Conservation (phyloP, 2,329 filamentous ascomycete genomes). For the Ceratocystis lukuohia region DNA sequence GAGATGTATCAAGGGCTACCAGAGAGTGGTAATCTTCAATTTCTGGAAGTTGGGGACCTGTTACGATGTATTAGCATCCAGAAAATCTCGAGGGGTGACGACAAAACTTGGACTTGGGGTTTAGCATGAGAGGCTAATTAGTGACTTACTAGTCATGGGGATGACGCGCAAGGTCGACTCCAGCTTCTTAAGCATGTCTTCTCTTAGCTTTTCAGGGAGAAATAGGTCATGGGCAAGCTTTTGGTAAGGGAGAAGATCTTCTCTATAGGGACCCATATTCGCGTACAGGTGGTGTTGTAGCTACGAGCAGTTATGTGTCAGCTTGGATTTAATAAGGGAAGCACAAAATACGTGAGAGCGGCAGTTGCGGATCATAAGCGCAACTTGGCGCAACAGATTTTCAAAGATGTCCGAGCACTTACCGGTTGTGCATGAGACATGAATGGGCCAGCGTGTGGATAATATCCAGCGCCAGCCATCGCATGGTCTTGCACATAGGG, state of each 20-base stretch:
- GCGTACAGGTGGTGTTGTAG: conserved; percentile 90
- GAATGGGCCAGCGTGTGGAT: conserved; percentile 43
- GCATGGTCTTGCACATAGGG: conserved; percentile 68
- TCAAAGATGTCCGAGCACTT: conserved; percentile 22
- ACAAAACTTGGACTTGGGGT: no score
- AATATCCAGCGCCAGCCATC: conserved; percentile 49
- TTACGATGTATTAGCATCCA: not conserved
- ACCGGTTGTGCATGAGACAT: conserved; percentile 47
- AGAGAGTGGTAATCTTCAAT: conserved; percentile 87
- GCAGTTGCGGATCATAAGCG: not conserved
- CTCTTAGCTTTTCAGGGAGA: conserved; percentile 69
- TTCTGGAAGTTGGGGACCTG: conserved; percentile 52
- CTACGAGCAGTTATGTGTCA: conserved; percentile 27
- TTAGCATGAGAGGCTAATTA: no score
- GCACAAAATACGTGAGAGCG: not conserved
- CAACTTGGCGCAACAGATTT: not conserved
- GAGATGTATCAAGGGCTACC: conserved; percentile 71
- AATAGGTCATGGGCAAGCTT: conserved; percentile 84
- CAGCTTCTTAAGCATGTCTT: conserved; percentile 78
- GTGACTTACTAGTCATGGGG: conserved; percentile 41
- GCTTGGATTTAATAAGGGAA: not conserved
- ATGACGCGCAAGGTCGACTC: conserved; percentile 77
- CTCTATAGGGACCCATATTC: conserved; percentile 67
- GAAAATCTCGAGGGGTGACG: not conserved
- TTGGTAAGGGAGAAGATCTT: conserved; percentile 74